These are phyloP conservation scores for Aspergillus terreus DNA, from an alignment of 2,329 filamentous ascomycete genomes.

Conservation along the genomic window DNA sequence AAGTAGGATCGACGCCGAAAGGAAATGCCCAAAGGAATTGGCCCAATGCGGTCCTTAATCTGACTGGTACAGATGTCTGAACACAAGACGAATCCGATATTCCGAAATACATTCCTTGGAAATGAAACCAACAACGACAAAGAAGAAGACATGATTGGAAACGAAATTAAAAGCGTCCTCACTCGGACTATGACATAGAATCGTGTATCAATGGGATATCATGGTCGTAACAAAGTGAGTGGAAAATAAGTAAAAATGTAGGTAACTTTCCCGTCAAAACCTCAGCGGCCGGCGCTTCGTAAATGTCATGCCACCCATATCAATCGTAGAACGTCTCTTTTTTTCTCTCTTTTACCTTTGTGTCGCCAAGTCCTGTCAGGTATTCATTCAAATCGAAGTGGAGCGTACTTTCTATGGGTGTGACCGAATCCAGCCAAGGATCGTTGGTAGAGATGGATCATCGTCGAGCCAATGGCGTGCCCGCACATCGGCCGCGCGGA, in stretches of 20 bases:
- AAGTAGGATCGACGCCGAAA: background rate
- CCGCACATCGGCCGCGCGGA: conserved; percentile 52
- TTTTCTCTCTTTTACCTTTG: background rate
- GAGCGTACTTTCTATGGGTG: conserved; percentile 22
- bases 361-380: background rate
- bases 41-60: conserved; percentile 1
- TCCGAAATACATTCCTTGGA: background rate
- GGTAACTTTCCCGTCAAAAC: conserved; percentile 1
- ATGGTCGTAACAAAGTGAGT: conserved; percentile 10
- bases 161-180: background rate
- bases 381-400: background rate
- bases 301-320: conserved; percentile 11
- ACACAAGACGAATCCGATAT: conserved; percentile 1
- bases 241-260: conserved; percentile 4
- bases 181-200: conserved; percentile 8
- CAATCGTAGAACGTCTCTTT: conserved; percentile 5
- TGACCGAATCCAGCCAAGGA: conserved; percentile 44
- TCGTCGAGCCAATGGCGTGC: conserved; percentile 61
- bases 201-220: conserved; percentile 17
- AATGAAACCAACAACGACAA: background rate
- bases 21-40: conserved; percentile 1
- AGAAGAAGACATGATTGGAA: background rate
- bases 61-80: conserved; percentile 12
- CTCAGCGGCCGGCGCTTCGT: conserved; percentile 16
- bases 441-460: conserved; percentile 54